These are phyloP conservation scores for Poa annua DNA, from an alignment of 176 grass and related monocot genomes.

Conservation along the genomic window DNA sequence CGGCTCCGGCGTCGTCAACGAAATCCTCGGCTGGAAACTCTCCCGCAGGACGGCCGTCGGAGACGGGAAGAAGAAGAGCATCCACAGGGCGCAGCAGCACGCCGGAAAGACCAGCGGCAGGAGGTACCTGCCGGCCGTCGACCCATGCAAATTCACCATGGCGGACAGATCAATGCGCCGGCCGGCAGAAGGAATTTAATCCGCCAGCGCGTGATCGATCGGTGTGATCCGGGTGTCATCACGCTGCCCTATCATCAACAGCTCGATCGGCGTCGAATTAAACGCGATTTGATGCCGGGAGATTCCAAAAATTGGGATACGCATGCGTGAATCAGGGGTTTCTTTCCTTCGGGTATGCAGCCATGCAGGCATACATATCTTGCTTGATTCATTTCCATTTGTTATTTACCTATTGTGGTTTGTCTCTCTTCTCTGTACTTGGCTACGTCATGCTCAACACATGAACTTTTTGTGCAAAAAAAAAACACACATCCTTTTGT, in stretches of 20 bases:
- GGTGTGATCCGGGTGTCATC: slow-evolving; percentile 11
- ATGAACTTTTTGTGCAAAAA: too few relatives aligned
- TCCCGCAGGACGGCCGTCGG: background rate
- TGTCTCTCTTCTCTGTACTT: too few relatives aligned
- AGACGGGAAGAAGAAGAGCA: slow-evolving; percentile 38
- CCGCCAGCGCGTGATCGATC: slow-evolving; percentile 1
- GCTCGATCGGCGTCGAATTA: background rate
- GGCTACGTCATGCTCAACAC: too few relatives aligned
- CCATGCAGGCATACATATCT: too few relatives aligned
- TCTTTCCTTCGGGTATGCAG: background rate
- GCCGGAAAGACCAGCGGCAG: slow-evolving; percentile 35
- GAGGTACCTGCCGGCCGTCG: slow-evolving; percentile 34
- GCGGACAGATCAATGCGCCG: background rate
- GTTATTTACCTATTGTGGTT: background rate
- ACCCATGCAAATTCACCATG: slow-evolving; percentile 33
- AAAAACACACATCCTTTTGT: too few relatives aligned
- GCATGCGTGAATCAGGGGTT: background rate
- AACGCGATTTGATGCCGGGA: background rate
- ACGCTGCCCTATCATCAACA: background rate
- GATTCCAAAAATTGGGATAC: background rate
- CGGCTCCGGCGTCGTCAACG: background rate
- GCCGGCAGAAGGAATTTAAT: slow-evolving; percentile 10
- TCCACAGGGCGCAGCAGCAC: slow-evolving; percentile 44
- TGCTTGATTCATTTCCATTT: slow-evolving; percentile 9
- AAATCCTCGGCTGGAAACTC: background rate